These are phyloP conservation scores for Xylaria sp. DNA, from an alignment of 2,329 filamentous ascomycete genomes.

Conservation along the genomic window DNA sequence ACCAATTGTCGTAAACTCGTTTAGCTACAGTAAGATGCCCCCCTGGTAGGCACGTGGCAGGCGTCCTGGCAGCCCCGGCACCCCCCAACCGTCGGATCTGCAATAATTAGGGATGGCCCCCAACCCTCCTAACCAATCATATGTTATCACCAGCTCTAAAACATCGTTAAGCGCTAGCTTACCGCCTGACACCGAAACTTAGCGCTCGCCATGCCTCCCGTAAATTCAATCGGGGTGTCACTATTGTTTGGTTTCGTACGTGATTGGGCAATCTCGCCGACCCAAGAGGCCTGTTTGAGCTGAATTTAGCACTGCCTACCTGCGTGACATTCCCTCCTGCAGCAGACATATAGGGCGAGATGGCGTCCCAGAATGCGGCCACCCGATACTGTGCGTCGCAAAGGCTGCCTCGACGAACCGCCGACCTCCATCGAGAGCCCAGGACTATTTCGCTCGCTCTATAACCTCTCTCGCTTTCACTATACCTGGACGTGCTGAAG, in stretches of 20 bases:
- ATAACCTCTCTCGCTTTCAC: background rate
- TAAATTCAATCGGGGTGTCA: conserved; percentile 6
- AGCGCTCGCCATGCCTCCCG: conserved; percentile 11
- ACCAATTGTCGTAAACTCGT: too few species aligned
- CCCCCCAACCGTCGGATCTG: too few species aligned
- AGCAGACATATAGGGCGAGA: conserved; percentile 11
- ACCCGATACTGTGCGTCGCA: conserved; percentile 6
- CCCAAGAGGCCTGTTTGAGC: conserved; percentile 19
- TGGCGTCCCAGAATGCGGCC: conserved; percentile 20
- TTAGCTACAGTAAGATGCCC: too few species aligned
- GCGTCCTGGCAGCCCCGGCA: too few species aligned
- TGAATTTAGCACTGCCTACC: conserved; percentile 18
- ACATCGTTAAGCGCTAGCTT: conserved; percentile 20
- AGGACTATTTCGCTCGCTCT: background rate
- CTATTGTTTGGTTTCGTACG: conserved; percentile 9
- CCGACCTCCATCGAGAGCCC: background rate
- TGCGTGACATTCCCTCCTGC: conserved; percentile 13
- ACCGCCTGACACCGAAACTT: conserved; percentile 14
- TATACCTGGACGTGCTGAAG: background rate
- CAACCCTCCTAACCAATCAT: conserved; percentile 17
- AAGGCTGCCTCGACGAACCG: background rate
- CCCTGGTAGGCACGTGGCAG: too few species aligned
- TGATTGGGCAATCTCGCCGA: conserved; percentile 23
- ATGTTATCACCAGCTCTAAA: background rate
- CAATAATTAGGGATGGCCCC: too few species aligned